These are phyloP conservation scores for Tricholoma sp. DNA, from an alignment of 768 basidiomycete genomes.

Conservation along the genomic window DNA sequence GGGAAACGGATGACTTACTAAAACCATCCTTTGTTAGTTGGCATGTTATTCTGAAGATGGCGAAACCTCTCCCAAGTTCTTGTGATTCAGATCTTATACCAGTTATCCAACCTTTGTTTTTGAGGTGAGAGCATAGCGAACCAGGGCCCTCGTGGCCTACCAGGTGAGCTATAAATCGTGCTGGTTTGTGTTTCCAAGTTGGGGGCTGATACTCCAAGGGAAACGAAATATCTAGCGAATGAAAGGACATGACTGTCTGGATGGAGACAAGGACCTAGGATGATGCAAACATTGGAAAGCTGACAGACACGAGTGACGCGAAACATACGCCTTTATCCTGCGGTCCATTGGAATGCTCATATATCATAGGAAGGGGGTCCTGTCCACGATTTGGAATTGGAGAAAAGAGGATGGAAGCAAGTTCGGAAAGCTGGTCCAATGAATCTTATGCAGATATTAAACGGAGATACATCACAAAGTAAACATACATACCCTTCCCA, in stretches of 20 bases:
- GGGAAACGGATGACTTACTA: slow-evolving; percentile 42
- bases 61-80: slow-evolving; percentile 74
- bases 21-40: slow-evolving; percentile 84
- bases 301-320: background rate
- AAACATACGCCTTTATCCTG: slow-evolving; percentile 64
- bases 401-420: slow-evolving; percentile 65
- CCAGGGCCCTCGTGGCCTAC: slow-evolving; percentile 92
- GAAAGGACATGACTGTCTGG: slow-evolving; percentile 87
- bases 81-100: slow-evolving; percentile 66
- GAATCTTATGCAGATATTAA: slow-evolving; percentile 39
- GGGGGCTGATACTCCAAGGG: slow-evolving; percentile 68
- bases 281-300: slow-evolving; percentile 10
- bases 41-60: slow-evolving; percentile 81
- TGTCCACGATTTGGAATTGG: slow-evolving; percentile 61
- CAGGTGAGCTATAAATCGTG: slow-evolving; percentile 70
- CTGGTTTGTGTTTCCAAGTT: slow-evolving; percentile 76
- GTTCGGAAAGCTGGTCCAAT: slow-evolving; percentile 60
- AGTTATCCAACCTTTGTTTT: slow-evolving; percentile 83
- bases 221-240: slow-evolving; percentile 79
- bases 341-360: slow-evolving; percentile 72
- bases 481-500: slow-evolving; percentile 55
- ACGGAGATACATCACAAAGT: background rate
- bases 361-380: slow-evolving; percentile 55
- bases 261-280: slow-evolving; percentile 71
- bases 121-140: slow-evolving; percentile 86